Conservation (phyloP, 108 stramenopile genomes). For the Skeletonema tropicum region DNA sequence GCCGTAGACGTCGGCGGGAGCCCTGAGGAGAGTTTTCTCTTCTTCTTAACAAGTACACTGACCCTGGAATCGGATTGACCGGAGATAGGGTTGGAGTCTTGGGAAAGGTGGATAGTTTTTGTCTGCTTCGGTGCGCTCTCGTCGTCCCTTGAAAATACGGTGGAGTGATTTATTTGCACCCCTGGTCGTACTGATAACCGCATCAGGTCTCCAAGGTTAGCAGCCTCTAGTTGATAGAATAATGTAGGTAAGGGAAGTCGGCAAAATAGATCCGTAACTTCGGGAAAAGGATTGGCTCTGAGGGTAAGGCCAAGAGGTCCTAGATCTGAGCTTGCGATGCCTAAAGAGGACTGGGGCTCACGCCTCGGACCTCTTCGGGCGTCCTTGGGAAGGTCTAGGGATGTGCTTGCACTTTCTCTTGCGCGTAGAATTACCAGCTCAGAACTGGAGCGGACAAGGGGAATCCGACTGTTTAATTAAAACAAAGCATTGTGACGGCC, state of each 20-base stretch:
- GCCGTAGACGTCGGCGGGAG: slow-evolving; percentile 87
- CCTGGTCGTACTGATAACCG: slow-evolving; percentile 90
- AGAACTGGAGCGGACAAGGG: too few relatives aligned
- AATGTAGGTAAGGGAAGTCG: slow-evolving; percentile 91
- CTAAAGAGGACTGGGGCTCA: too few relatives aligned
- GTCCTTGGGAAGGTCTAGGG: too few relatives aligned
- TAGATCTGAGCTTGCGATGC: not conserved
- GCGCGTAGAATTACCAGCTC: too few relatives aligned
- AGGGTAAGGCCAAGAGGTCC: slow-evolving; percentile 83
- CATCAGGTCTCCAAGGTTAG: slow-evolving; percentile 97
- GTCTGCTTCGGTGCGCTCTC: slow-evolving; percentile 86
- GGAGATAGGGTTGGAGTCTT: slow-evolving; percentile 85
- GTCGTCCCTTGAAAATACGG: slow-evolving; percentile 92
- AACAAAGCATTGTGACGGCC: too few relatives aligned
- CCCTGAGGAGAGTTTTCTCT: slow-evolving; percentile 94
- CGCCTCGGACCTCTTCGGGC: too few relatives aligned
- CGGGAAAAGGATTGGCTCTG: slow-evolving; percentile 91
- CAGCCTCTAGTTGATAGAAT: slow-evolving; percentile 97
- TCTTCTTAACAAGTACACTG: slow-evolving; percentile 87
- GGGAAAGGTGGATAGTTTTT: slow-evolving; percentile 89
- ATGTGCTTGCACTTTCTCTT: not conserved
- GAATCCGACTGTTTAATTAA: too few relatives aligned
- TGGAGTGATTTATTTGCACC: slow-evolving; percentile 85
- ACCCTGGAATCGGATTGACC: slow-evolving; percentile 92
- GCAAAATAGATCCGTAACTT: slow-evolving; percentile 92